Evolutionary conservation across 176 grass and related monocot genomes (phyloP).

Genomic region (Otatea glauca): DNA sequence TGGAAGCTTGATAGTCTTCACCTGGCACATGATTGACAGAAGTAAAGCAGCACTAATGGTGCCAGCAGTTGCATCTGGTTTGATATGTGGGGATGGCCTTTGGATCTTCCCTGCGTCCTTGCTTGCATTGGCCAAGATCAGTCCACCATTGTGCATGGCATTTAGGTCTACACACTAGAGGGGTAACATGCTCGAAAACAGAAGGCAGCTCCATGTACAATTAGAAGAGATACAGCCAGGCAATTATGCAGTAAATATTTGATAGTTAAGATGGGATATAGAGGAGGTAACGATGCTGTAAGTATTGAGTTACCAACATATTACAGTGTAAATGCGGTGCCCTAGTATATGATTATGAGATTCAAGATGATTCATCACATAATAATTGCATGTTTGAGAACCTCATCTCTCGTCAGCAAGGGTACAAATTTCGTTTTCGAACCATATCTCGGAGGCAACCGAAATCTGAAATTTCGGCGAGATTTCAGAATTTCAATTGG

Average conservation of each 20-base stretch:
- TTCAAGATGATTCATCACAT: neutral
- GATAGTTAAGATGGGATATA: neutral
- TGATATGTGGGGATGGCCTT: slow-evolving; percentile 93
- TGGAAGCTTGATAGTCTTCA: slow-evolving; percentile 77
- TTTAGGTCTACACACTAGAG: slow-evolving; percentile 70
- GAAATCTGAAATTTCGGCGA: too few species aligned
- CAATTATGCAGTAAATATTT: slow-evolving; percentile 14
- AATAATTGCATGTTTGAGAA: neutral
- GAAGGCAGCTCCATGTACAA: neutral
- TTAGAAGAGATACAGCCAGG: neutral
- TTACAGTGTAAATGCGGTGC: neutral
- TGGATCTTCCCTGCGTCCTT: slow-evolving; percentile 95
- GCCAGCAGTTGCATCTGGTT: slow-evolving; percentile 90
- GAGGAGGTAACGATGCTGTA: neutral
- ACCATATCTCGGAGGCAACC: too few species aligned
- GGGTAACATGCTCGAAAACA: neutral
- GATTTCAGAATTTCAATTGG: too few species aligned
- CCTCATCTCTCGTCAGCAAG: too few species aligned
- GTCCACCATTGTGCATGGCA: slow-evolving; percentile 91
- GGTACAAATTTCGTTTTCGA: too few species aligned
- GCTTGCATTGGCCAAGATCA: slow-evolving; percentile 84
- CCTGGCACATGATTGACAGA: slow-evolving; percentile 71
- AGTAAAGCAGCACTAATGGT: slow-evolving; percentile 72
- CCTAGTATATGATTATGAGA: neutral
- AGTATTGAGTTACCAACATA: neutral